phyloP scores from a whole-genome alignment of 163 green algal genomes.

The Scenedesmus sp. region DNA sequence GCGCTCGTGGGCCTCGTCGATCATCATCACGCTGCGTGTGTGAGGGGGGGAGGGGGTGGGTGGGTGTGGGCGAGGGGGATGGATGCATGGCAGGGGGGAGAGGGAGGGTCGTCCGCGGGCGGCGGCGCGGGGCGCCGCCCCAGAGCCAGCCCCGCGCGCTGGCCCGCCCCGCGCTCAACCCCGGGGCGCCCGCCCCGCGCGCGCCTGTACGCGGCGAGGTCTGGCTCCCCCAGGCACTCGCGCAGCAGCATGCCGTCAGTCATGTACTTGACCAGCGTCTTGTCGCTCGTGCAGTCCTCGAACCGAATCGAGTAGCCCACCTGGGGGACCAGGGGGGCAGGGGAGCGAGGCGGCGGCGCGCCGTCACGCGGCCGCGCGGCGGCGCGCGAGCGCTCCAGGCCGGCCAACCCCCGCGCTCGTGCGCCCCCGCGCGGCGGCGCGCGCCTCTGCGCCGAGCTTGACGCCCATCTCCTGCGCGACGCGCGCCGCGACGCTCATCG shows the following conservation, averaged over 20 bases:
- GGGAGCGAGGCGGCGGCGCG: no score
- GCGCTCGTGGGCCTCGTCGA: slow-evolving; percentile 98
- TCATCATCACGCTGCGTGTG: slow-evolving; percentile 91
- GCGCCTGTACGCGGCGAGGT: slow-evolving; percentile 88
- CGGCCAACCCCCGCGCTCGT: no score
- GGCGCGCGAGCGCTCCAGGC: no score
- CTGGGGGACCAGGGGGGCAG: no score
- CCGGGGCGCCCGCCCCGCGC: no score
- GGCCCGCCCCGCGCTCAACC: no score
- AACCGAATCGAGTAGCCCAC: slow-evolving; percentile 99
- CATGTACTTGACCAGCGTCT: slow-evolving; percentile 98
- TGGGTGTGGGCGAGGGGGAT: no score
- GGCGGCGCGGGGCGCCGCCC: no score
- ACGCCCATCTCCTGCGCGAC: slow-evolving; percentile 90
- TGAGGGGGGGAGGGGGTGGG: not conserved
- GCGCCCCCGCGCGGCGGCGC: not conserved
- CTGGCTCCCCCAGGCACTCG: slow-evolving; percentile 95
- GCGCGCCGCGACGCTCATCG: slow-evolving; percentile 94
- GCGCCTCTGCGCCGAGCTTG: slow-evolving; percentile 82
- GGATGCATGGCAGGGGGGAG: not conserved
- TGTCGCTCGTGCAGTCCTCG: slow-evolving; percentile 97
- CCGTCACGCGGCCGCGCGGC: no score
- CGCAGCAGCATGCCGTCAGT: slow-evolving; percentile 97
- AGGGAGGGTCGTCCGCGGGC: no score
- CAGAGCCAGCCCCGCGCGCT: no score